These are phyloP conservation scores for Trametes punicea DNA, from an alignment of 768 basidiomycete species.

Conservation along the genomic window DNA sequence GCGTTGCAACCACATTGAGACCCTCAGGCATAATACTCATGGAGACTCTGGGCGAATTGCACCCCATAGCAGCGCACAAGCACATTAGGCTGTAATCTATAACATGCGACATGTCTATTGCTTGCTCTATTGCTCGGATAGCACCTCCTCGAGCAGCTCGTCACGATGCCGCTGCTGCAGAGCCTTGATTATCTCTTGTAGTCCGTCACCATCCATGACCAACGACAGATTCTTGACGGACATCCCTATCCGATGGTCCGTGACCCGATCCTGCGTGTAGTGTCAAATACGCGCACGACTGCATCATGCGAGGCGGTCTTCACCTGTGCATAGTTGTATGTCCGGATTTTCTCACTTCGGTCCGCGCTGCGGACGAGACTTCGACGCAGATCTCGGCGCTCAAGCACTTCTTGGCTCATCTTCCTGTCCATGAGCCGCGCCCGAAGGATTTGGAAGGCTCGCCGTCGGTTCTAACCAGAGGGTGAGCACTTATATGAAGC, in stretches of 20 bases:
- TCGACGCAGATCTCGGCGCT: constrained; percentile 64
- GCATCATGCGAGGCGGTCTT: constrained; percentile 15
- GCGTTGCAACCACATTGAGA: no score
- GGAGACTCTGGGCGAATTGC: no score
- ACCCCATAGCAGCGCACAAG: no score
- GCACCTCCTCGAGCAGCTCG: constrained; percentile 26
- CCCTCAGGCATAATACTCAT: no score
- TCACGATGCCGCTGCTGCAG: constrained; percentile 40
- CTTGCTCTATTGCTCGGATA: constrained; percentile 8
- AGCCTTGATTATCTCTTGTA: constrained; percentile 56
- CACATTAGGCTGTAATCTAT: no score
- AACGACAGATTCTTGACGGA: constrained; percentile 64
- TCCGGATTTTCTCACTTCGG: constrained; percentile 91
- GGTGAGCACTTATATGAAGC: not conserved
- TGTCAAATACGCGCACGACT: not conserved
- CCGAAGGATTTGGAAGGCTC: constrained; percentile 86
- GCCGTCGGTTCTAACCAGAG: constrained; percentile 71
- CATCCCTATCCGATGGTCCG: constrained; percentile 85
- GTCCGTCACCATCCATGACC: constrained; percentile 64
- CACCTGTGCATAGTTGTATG: constrained; percentile 92
- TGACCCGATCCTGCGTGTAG: constrained; percentile 71
- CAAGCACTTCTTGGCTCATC: constrained; percentile 64
- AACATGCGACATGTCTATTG: not conserved
- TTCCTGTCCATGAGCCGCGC: constrained; percentile 84
- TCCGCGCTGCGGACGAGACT: constrained; percentile 80